Percentiles rank a stretch among this genome's conserved stretches.
Evolutionary conservation across 129 eudicot genomes (phyloP).

Genomic region (Artemisia argyi): DNA sequence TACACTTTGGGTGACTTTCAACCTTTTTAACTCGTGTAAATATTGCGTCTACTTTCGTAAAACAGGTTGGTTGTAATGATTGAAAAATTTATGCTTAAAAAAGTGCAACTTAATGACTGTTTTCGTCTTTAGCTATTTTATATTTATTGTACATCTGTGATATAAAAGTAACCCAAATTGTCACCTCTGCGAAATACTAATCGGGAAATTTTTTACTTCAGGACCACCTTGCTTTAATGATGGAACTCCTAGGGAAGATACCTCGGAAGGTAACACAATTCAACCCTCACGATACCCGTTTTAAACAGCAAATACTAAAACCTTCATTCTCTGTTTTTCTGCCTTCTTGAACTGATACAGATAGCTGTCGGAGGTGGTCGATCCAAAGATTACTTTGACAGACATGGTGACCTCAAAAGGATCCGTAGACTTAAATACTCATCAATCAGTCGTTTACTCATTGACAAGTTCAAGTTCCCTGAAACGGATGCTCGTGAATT

Average conservation of each 20-base stretch:
- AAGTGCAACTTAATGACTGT: not conserved
- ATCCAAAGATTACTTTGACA: slow-evolving; percentile 94
- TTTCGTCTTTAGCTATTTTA: not conserved
- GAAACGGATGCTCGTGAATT: slow-evolving; percentile 79
- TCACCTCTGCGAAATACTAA: slow-evolving; percentile 7
- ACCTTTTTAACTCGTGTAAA: not conserved
- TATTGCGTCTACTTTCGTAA: not conserved
- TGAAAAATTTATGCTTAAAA: too few species aligned
- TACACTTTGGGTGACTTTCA: slow-evolving; percentile 4
- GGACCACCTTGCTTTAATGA: slow-evolving; percentile 99
- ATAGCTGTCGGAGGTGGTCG: slow-evolving; percentile 65
- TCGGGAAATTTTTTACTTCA: slow-evolving; percentile 25
- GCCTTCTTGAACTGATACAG: slow-evolving; percentile 39
- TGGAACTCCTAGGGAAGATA: slow-evolving; percentile 96
- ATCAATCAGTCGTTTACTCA: slow-evolving; percentile 64
- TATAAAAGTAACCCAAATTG: not conserved
- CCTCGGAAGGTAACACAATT: slow-evolving; percentile 69
- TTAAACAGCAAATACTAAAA: not conserved
- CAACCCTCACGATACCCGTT: not conserved
- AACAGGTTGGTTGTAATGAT: too few species aligned
- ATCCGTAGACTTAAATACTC: slow-evolving; percentile 82
- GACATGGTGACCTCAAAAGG: slow-evolving; percentile 94
- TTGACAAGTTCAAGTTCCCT: slow-evolving; percentile 67
- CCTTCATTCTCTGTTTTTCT: not conserved
- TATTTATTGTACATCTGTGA: not conserved